These are phyloP conservation scores for Ambrosiella beaveri DNA, from an alignment of 2,329 filamentous ascomycete genomes.

Conservation along the genomic window DNA sequence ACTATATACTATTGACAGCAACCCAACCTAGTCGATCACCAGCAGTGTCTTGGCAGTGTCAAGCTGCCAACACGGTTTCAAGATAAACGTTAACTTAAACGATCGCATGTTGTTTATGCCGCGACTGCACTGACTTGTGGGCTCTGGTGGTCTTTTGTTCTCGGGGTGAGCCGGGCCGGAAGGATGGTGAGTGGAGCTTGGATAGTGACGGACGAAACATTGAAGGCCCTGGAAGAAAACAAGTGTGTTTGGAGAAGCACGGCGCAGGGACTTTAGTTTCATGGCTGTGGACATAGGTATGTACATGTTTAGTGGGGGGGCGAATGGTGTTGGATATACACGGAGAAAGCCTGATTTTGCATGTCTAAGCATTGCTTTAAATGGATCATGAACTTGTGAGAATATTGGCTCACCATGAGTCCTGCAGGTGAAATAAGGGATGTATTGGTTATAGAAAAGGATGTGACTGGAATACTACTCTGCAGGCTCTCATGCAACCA, in stretches of 20 bases:
- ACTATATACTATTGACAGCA: neutral
- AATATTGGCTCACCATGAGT: neutral
- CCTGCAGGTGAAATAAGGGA: conserved; percentile 1
- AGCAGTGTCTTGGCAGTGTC: neutral
- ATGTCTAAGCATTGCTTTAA: neutral
- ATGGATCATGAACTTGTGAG: neutral
- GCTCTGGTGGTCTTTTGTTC: neutral
- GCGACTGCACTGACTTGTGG: neutral
- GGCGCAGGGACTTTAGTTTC: conserved; percentile 1
- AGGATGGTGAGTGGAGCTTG: neutral
- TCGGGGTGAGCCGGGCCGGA: too few species aligned
- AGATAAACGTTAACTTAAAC: neutral
- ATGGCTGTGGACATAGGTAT: neutral
- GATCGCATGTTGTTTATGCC: neutral
- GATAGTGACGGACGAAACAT: neutral
- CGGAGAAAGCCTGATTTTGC: neutral
- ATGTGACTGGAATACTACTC: too few species aligned
- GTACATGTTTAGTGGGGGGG: neutral
- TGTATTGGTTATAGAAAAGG: too few species aligned
- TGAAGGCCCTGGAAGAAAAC: neutral
- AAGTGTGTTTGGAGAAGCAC: conserved; percentile 3
- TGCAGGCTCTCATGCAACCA: too few species aligned
- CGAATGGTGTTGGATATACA: too few species aligned
- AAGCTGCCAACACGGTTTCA: neutral
- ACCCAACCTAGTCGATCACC: neutral